Base-by-base conservation (phyloP, 2,329 filamentous ascomycete species). In the Aspergillus sp. region DNA sequence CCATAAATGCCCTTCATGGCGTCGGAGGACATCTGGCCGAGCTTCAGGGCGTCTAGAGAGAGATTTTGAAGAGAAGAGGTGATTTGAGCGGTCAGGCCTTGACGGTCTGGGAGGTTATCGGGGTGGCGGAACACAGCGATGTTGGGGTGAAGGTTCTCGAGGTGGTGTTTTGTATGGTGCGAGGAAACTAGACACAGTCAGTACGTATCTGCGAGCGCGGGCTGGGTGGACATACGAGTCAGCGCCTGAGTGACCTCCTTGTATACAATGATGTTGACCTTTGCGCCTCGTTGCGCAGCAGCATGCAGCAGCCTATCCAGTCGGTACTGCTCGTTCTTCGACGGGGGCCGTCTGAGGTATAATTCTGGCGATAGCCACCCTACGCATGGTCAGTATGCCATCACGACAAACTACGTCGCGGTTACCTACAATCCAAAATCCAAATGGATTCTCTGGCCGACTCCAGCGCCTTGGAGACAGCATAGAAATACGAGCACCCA, bases 111-210 rank as follows among this genome's bases (percentile, higher is more conserved):
- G 4, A 88, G 74, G 77, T 97, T 93, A 68, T 97, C 93, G 2
- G 93, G 93, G 71, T 97, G 91, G 19, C 93, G 83, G 74, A 96
- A 96, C 11, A 97, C 92, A 45, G 86, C 84, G 73, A 96, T 95
- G 68, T 96, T 96, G 8, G 86, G 86, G 68, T 95, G 90, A 37
- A 93, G 81, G 7, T 77, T 82, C 70, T 96, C 91, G 31, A 96
- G 79, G 43, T 83, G 81, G 68, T 91, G 86, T 69, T 93, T 95
- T 4, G 91, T 96, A 70, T 96, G 91, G 66, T 87, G 74, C 0
- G 83, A 88, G 11, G 81, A 87, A 50, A 89, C 82, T 84, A 9
- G 1, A n/a, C 14, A n/a, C 6, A 6, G 15, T 60, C 37, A 63
- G 58, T 14, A 55, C 43, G 15, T 3, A 6, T 41, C 35, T 6